phyloP scores from a whole-genome alignment of 768 basidiomycete species.

The Rhizopogon roseolus region DNA sequence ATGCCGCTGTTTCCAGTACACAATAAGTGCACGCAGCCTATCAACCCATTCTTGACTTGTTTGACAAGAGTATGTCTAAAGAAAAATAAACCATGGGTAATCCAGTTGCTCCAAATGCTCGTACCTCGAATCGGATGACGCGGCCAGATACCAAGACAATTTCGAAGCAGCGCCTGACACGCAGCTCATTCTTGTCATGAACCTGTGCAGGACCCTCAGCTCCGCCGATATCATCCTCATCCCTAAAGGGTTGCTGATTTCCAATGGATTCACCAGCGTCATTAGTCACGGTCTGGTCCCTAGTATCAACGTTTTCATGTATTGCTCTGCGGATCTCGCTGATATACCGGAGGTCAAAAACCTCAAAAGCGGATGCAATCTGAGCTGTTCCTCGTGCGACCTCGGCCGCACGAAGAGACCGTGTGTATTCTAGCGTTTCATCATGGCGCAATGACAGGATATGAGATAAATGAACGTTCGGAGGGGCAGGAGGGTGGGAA shows the following conservation, averaged over 20 bases:
- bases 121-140: slow-evolving; percentile 76
- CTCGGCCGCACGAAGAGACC: slow-evolving; percentile 44
- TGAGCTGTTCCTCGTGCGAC: slow-evolving; percentile 59
- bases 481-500: slow-evolving; percentile 68
- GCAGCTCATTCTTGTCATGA: slow-evolving; percentile 40
- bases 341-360: slow-evolving; percentile 71
- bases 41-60: slow-evolving; percentile 85
- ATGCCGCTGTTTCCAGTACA: slow-evolving; percentile 80
- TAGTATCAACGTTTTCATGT: slow-evolving; percentile 22
- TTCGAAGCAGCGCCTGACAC: slow-evolving; percentile 72
- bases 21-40: slow-evolving; percentile 59
- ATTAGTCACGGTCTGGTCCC: not conserved
- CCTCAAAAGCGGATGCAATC: slow-evolving; percentile 59
- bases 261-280: not conserved
- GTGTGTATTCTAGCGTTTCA: slow-evolving; percentile 22
- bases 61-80: slow-evolving; percentile 57
- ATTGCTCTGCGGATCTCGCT: slow-evolving; percentile 59
- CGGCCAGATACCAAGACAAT: slow-evolving; percentile 64
- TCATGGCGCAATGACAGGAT: slow-evolving; percentile 24
- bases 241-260: slow-evolving; percentile 20
- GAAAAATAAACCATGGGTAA: not conserved
- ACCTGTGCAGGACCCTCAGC: slow-evolving; percentile 43
- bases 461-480: slow-evolving; percentile 39
- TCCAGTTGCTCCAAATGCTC: slow-evolving; percentile 9
- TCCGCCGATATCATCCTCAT: slow-evolving; percentile 65